Conservation (phyloP, 2,329 filamentous ascomycete genomes). For the Colletotrichum limetticola region DNA sequence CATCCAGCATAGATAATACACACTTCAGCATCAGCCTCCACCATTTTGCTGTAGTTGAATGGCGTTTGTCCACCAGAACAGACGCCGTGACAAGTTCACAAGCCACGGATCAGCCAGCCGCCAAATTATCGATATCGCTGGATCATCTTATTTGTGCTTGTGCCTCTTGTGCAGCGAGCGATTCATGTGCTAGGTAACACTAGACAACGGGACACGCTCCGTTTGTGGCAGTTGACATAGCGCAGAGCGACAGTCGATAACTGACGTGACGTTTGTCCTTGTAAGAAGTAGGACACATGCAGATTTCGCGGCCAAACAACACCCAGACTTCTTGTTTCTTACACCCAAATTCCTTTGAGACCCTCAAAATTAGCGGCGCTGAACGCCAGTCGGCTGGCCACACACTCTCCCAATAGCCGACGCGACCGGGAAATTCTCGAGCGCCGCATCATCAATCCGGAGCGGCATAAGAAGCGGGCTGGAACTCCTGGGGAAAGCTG, state of each 20-base stretch:
- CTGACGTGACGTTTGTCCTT: neutral
- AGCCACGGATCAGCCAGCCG: neutral
- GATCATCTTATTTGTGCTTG: neutral
- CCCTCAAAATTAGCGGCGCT: neutral
- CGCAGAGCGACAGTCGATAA: neutral
- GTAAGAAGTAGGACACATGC: neutral
- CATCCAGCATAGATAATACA: neutral
- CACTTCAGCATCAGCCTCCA: neutral
- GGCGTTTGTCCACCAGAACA: neutral
- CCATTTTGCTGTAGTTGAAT: neutral
- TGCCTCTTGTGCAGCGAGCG: neutral
- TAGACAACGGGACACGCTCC: neutral
- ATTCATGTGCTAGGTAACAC: neutral
- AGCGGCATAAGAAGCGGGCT: neutral
- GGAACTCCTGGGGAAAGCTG: neutral
- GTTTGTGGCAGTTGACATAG: neutral
- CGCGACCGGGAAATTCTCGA: conserved; percentile 29
- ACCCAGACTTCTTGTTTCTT: neutral
- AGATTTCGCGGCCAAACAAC: neutral
- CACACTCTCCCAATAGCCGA: neutral
- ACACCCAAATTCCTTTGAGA: too few relatives aligned
- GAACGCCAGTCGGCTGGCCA: conserved; percentile 7
- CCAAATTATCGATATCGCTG: neutral
- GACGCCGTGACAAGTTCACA: neutral
- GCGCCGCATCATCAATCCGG: neutral